phyloP scores from a whole-genome alignment of 2,329 filamentous ascomycete genomes.

The Botrytis elliptica region DNA sequence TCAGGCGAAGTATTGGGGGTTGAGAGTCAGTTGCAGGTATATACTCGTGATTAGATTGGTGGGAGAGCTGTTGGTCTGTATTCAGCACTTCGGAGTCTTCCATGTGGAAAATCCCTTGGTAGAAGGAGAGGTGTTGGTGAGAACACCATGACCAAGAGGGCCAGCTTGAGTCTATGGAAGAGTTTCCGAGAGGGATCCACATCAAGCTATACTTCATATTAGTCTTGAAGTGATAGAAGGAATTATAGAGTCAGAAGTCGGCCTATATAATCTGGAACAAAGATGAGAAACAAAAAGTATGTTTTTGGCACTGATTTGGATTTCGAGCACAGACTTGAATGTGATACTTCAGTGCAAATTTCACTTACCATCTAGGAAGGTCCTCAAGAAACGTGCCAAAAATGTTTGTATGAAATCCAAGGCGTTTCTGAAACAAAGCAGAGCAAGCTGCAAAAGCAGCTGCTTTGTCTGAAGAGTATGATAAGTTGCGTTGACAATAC shows the following conservation, averaged over 20 bases:
- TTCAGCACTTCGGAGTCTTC: neutral
- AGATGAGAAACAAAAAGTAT: neutral
- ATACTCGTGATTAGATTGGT: neutral
- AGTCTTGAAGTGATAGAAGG: neutral
- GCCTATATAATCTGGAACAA: too few relatives aligned
- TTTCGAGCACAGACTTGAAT: neutral
- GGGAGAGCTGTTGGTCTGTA: neutral
- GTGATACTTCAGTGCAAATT: neutral
- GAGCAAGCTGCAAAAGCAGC: neutral
- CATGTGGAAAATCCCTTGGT: neutral
- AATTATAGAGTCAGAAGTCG: neutral
- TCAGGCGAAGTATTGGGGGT: neutral
- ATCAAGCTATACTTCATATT: neutral
- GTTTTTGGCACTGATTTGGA: neutral
- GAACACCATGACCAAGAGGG: neutral
- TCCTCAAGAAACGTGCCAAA: neutral
- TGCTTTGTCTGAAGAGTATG: neutral
- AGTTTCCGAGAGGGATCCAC: neutral
- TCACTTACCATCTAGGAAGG: neutral
- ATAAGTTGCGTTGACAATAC: neutral
- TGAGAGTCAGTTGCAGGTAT: neutral
- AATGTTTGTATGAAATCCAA: neutral
- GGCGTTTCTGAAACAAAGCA: neutral
- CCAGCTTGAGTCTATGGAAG: neutral
- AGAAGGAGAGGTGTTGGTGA: neutral